These are phyloP conservation scores for Tetrahymena thermophila DNA, from an alignment of 73 alveolate species.

Conservation along the genomic window DNA sequence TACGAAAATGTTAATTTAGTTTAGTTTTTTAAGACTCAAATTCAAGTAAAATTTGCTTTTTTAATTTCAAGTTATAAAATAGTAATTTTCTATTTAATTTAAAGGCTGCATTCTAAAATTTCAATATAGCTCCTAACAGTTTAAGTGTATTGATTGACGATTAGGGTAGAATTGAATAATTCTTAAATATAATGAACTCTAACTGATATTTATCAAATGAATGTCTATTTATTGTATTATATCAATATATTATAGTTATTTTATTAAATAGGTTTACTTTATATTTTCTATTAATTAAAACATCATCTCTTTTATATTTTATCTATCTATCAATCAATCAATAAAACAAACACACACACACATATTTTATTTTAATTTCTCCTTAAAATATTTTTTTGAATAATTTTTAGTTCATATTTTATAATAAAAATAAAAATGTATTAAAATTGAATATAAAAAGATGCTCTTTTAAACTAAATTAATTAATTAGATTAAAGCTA, in stretches of 20 bases:
- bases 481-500: too few species aligned
- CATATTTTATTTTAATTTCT: too few species aligned
- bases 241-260: neutral
- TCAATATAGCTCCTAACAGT: neutral
- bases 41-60: neutral
- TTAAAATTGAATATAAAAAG: too few species aligned
- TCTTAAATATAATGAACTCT: neutral
- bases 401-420: too few species aligned
- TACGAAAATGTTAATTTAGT: neutral
- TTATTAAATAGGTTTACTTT: neutral
- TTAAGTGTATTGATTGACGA: neutral
- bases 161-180: neutral
- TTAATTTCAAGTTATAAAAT: neutral
- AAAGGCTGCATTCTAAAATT: neutral
- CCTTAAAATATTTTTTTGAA: too few species aligned
- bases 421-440: too few species aligned
- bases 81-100: neutral
- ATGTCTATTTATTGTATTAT: neutral
- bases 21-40: neutral
- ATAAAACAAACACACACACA: too few species aligned
- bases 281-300: too few species aligned
- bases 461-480: too few species aligned
- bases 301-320: too few species aligned
- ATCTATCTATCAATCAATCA: too few species aligned
- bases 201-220: neutral